Evolutionary conservation across 805 yeast species (phyloP), one percentile per base, ranked within the genome.

Genomic region (Gaillardinia entomophila): DNA sequence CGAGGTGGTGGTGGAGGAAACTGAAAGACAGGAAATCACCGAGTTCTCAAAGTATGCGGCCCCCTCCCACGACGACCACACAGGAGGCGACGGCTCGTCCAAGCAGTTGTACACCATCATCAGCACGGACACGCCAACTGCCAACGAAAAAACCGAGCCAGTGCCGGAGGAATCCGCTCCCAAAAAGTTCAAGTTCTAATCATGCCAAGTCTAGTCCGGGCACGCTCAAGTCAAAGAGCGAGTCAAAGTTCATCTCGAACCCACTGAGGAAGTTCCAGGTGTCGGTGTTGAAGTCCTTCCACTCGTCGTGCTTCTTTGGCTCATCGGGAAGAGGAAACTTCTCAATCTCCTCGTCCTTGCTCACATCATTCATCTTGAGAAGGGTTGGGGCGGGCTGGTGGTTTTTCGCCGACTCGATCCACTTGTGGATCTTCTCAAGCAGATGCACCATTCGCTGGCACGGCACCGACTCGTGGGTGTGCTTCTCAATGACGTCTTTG

Each of bases 261-360:
- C 58, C 59, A 29, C 55, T 55, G 33, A 56, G 45, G 37, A 43
- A 52, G n/a, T 47, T 39, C 29, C 51, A 27, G n/a, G 55, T 39
- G 36, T 59, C 63, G 11, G 50, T 43, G 35, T 55, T 57, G 14
- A 56, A 49, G 27, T 50, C 61, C 27, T 26, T 31, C 24, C 19
- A 15, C 17, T 17, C 7, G 19, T 18, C n/a, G 26, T n/a, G 16
- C 12, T 12, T 10, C 28, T 26, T 16, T 6, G 20, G 10, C 4
- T 25, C 32, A 17, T 28, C 20, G 7, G 61, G 61, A 10, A 43
- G 46, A n/a, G 47, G 41, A 17, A 57, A 44, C 28, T 46, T 50
- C 35, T 59, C 63, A 12, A 59, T 49, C 37, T 60, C 60, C 33
- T 45, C 46, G 32, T 52, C 59, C 38, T 52, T 56, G 37, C 57